Conservation (phyloP, 352 stramenopile species). For the Detonula confervacea region DNA sequence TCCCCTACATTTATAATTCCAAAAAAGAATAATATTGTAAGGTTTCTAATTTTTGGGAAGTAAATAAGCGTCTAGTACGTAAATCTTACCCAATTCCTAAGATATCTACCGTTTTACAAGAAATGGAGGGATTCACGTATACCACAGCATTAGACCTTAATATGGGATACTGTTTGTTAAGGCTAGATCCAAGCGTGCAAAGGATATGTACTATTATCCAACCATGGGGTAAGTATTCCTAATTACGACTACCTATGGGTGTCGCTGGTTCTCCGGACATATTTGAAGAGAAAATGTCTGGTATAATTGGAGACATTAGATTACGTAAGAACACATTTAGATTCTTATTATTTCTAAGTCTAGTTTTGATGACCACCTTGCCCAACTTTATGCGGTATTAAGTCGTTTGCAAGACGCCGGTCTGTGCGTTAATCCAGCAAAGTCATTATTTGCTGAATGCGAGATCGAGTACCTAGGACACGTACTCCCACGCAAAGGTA, state of each 20-base stretch:
- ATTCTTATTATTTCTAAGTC: conserved; percentile 21
- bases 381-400: conserved; percentile 39
- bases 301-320: conserved; percentile 3
- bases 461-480: conserved; percentile 45
- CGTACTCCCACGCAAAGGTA: conserved; percentile 1
- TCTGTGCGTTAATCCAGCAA: conserved; percentile 27
- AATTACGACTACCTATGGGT: conserved; percentile 50
- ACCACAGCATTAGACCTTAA: conserved; percentile 55
- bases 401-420: conserved; percentile 6
- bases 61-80: conserved; percentile 46
- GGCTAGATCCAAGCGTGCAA: conserved; percentile 4
- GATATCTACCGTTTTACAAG: conserved; percentile 45
- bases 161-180: conserved; percentile 54
- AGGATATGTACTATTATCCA: conserved; percentile 41
- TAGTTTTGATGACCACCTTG: conserved; percentile 28
- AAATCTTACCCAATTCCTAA: conserved; percentile 56
- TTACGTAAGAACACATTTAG: conserved; percentile 20
- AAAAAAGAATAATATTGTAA: too few relatives aligned
- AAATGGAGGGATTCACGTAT: conserved; percentile 56
- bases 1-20: conserved; percentile 35
- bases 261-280: not conserved
- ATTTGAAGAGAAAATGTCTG: conserved; percentile 2
- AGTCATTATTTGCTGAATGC: conserved; percentile 25
- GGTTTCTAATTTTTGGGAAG: conserved; percentile 59
- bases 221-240: conserved; percentile 50